A percentile compares a stretch with the other conserved stretches of the same genome.
These are phyloP conservation scores for Dictyostelium purpureum DNA, from an alignment of 78 protist genomes.

Conservation along the genomic window DNA sequence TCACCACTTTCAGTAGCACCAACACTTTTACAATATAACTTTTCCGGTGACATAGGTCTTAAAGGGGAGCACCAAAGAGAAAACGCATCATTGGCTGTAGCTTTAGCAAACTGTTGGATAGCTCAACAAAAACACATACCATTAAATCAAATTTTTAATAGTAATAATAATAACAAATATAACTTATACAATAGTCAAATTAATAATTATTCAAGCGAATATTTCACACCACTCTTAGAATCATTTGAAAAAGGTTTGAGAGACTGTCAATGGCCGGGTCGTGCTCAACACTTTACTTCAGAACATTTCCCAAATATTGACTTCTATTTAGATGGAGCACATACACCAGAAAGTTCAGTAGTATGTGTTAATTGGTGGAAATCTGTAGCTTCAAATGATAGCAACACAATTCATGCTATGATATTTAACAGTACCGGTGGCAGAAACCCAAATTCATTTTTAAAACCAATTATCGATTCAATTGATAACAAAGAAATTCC, in stretches of 20 bases:
- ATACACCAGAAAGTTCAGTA: conserved; percentile 84
- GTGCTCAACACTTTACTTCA: conserved; percentile 74
- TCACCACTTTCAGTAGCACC: conserved; percentile 43
- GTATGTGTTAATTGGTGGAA: conserved; percentile 86
- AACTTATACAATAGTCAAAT: background rate
- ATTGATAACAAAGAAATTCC: conserved; percentile 9
- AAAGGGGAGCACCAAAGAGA: conserved; percentile 86
- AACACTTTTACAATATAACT: background rate
- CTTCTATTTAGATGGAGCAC: conserved; percentile 92
- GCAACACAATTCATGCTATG: conserved; percentile 22
- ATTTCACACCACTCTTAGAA: conserved; percentile 10
- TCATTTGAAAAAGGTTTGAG: conserved; percentile 37
- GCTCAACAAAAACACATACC: background rate
- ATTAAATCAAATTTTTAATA: background rate
- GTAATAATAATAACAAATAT: background rate
- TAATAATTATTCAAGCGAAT: conserved; percentile 12
- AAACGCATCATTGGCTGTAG: conserved; percentile 88
- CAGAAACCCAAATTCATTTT: conserved; percentile 68
- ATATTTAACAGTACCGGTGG: conserved; percentile 82
- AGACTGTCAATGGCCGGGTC: conserved; percentile 77
- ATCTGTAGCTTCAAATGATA: background rate
- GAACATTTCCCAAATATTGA: conserved; percentile 14
- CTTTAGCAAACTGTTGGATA: conserved; percentile 56
- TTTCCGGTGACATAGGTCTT: conserved; percentile 36
- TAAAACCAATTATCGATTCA: conserved; percentile 35